Conservation (phyloP, 257 asterid genomes). For the Craterostigma plantagineum region DNA sequence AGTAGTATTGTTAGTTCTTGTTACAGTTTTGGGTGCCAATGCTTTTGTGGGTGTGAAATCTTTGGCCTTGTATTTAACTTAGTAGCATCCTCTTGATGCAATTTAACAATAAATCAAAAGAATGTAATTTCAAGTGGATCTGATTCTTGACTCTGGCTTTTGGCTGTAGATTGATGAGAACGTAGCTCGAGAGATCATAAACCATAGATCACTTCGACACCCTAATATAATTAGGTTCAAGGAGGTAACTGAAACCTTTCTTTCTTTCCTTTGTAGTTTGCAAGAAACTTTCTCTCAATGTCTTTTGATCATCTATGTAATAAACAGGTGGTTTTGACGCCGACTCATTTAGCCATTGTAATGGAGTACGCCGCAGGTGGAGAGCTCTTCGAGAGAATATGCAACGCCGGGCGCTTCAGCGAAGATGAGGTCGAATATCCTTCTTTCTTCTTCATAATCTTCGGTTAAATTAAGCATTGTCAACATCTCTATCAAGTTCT, state of each 20-base stretch:
- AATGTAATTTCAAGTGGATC: too few species aligned
- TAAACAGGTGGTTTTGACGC: constrained; percentile 31
- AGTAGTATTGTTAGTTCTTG: too few species aligned
- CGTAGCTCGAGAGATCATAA: constrained; percentile 73
- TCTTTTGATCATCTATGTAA: neutral
- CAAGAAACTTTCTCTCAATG: too few species aligned
- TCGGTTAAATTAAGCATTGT: neutral
- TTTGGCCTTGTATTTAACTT: too few species aligned
- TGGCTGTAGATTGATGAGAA: constrained; percentile 57
- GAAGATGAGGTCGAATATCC: constrained; percentile 32
- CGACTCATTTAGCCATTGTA: constrained; percentile 44
- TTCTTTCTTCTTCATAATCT: neutral
- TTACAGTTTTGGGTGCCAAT: too few species aligned
- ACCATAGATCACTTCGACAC: constrained; percentile 66
- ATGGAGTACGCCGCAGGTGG: constrained; percentile 82
- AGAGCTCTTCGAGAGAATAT: constrained; percentile 49
- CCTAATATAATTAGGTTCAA: constrained; percentile 77
- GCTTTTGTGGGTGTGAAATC: too few species aligned
- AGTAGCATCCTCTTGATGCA: too few species aligned
- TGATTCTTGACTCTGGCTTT: neutral
- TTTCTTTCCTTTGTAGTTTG: neutral
- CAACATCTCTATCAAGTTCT: neutral
- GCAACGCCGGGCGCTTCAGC: constrained; percentile 46
- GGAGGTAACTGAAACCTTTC: constrained; percentile 21
- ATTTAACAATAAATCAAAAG: too few species aligned